phyloP scores from a whole-genome alignment of 495 filamentous ascomycete genomes.

The Penicillium bovifimosum region DNA sequence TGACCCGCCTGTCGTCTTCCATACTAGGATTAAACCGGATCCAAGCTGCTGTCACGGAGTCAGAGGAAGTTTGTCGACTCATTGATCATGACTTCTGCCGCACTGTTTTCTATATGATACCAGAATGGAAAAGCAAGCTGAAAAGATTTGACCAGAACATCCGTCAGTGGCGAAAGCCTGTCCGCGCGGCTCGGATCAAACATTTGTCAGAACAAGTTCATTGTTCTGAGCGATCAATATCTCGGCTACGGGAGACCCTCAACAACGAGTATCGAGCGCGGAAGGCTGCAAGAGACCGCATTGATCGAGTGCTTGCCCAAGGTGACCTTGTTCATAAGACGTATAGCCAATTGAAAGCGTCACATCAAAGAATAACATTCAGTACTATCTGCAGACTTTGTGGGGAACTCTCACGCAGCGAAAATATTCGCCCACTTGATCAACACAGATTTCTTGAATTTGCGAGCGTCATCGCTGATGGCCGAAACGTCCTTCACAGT shows the following conservation, averaged over 20 bases:
- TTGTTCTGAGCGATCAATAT: background rate
- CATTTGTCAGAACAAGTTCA: background rate
- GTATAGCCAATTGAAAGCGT: background rate
- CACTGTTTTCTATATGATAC: slow-evolving; percentile 1
- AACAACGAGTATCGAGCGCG: slow-evolving; percentile 12
- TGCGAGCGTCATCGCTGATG: too few relatives aligned
- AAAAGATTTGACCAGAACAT: background rate
- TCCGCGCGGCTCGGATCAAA: background rate
- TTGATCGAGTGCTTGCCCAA: background rate
- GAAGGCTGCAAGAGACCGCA: slow-evolving; percentile 12
- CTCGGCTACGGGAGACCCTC: background rate
- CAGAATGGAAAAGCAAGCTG: background rate
- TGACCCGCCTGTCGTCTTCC: background rate
- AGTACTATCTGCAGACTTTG: slow-evolving; percentile 1
- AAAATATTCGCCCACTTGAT: background rate
- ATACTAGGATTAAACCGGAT: background rate
- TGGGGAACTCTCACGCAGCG: background rate
- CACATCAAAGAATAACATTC: background rate
- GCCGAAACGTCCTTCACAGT: background rate
- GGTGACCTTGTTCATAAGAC: background rate
- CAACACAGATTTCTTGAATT: background rate
- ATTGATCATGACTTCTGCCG: slow-evolving; percentile 20
- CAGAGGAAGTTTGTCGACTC: background rate
- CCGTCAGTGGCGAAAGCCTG: background rate
- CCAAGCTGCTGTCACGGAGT: background rate